Conservation (phyloP, 148 eudicot genomes). For the Arbutus unedo region DNA sequence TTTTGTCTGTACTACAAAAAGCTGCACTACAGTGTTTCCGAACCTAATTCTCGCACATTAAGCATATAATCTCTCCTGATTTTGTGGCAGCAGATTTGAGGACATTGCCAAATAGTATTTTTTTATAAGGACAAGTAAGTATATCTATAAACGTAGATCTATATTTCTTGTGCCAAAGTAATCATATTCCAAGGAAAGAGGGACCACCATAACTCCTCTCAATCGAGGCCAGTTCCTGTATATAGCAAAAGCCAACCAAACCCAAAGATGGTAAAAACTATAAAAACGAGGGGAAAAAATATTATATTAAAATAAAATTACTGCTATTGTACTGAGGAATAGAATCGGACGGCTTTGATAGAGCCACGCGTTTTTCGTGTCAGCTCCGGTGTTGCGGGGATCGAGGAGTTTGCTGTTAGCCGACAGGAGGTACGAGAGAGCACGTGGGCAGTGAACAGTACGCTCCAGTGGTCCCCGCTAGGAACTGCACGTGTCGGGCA, state of each 20-base stretch:
- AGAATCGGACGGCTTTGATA: not conserved
- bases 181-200: not conserved
- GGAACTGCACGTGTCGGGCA: constrained; percentile 1
- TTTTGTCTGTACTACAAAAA: too few relatives aligned
- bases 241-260: not conserved
- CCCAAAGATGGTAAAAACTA: not conserved
- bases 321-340: not conserved
- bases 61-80: not conserved
- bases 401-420: not conserved
- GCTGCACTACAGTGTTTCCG: too few relatives aligned
- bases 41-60: not conserved
- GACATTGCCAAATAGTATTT: not conserved
- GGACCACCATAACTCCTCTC: not conserved
- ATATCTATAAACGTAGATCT: too few relatives aligned
- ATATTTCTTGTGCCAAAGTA: not conserved
- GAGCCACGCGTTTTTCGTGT: not conserved
- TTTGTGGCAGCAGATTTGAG: not conserved
- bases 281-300: not conserved
- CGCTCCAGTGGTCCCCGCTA: not conserved
- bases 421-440: not conserved
- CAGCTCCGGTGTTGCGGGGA: not conserved
- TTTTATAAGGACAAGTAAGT: not conserved
- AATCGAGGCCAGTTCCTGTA: not conserved
- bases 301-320: too few relatives aligned
- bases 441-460: not conserved